phyloP scores from a whole-genome alignment of 352 stramenopile species.

The Globisporangium orthogonon region DNA sequence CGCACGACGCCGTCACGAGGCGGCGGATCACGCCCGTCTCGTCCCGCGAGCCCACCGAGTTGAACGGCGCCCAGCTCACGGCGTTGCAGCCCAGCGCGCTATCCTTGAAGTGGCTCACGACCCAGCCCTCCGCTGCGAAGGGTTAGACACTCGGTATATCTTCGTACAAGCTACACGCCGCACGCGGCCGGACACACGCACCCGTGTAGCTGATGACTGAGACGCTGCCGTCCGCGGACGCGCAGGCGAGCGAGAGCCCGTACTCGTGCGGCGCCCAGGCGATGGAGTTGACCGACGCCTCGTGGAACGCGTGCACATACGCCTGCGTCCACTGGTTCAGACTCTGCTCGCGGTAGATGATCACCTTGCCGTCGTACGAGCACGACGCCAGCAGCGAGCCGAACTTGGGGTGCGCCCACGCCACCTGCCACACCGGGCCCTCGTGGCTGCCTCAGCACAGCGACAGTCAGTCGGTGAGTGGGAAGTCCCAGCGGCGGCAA shows the following conservation, averaged over 20 bases:
- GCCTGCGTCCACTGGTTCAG: constrained; percentile 92
- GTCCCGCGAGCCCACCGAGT: constrained; percentile 49
- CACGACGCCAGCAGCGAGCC: constrained; percentile 94
- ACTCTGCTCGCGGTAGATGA: constrained; percentile 94
- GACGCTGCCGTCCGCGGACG: constrained; percentile 94
- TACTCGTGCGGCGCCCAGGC: constrained; percentile 96
- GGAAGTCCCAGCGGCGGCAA: neutral
- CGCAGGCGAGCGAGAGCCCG: constrained; percentile 91
- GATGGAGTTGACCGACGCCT: constrained; percentile 93
- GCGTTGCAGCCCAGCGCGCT: constrained; percentile 95
- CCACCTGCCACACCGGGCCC: constrained; percentile 97
- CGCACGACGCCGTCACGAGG: constrained; percentile 95
- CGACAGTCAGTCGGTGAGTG: no score
- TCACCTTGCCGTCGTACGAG: constrained; percentile 97
- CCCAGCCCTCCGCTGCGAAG: constrained; percentile 78
- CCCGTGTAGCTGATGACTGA: constrained; percentile 80
- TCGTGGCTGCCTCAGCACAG: constrained; percentile 71
- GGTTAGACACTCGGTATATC: constrained; percentile 8
- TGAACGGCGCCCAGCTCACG: constrained; percentile 94
- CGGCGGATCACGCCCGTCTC: constrained; percentile 50
- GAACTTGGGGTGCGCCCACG: constrained; percentile 98
- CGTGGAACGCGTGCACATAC: constrained; percentile 87
- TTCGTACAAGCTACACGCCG: no score
- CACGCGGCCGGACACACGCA: constrained; percentile 20
- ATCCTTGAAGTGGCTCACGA: constrained; percentile 91